Evolutionary conservation across 192 early-diverging fungal species (phyloP), one percentile per base, ranked within the genome.

Genomic region (Backusella tarrabulga): DNA sequence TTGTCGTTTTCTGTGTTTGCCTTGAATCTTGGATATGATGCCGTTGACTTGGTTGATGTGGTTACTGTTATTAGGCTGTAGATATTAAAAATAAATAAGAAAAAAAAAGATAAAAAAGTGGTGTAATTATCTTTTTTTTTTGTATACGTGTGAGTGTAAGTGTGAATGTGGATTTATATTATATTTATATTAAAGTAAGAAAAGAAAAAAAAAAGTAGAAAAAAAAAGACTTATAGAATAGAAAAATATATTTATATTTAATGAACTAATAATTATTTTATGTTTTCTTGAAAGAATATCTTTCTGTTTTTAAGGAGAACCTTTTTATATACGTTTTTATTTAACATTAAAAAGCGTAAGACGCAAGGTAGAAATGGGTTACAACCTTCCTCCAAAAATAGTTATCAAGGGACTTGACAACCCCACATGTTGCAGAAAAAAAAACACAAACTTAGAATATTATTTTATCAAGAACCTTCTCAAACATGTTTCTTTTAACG

Each of bases 381-480:
- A 56, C 54, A 56, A 3, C 32, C 9, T 23, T 12, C 32, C 32
- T 3, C 54, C 54, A 56, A 56, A 56, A 50, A 50, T 50, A 50
- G 46, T 2, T 50, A 50, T 50, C 15, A 50, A 50, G 46, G 54
- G 9, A 26, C n/a, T 60, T 60, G 21, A 60, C 54, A 60, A 60
- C 54, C 54, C 54, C 54, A 60, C 54, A 60, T 60, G 54, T 60
- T 60, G 54, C 54, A 60, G 54, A 60, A 60, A 54, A 54, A 50
- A 17, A 14, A 50, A 50, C 44, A 50, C 9, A 50, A 50, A 54
- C 50, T 56, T 60, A 60, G 21, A 60, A 21, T 60, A 56, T 56
- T 56, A 56, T 56, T 56, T 56, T 56, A 60, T 60, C 8, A 21
- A 60, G 23, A 23, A 60, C 19, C 23, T 60, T 60, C 21, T 60